Evolutionary conservation across 495 filamentous ascomycete species (phyloP).

Genomic region (Aspergillus cavernicola): DNA sequence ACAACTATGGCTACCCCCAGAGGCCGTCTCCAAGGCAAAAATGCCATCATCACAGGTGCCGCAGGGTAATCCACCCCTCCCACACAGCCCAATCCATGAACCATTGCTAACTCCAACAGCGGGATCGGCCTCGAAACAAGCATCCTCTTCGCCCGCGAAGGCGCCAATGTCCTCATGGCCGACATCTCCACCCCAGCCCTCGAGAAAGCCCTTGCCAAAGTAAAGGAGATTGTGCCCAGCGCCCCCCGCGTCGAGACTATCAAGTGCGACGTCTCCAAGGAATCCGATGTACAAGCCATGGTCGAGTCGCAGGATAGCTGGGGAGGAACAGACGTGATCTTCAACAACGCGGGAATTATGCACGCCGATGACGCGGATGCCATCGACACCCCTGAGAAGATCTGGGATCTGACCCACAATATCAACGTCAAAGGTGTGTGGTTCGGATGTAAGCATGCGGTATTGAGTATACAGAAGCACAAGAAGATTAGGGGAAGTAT

Average conservation of each 20-base stretch:
- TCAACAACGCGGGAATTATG: slow-evolving; percentile 99
- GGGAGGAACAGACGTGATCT: slow-evolving; percentile 94
- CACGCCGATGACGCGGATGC: slow-evolving; percentile 85
- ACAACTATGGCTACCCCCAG: slow-evolving; percentile 1
- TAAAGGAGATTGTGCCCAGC: slow-evolving; percentile 65
- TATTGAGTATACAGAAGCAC: slow-evolving; percentile 75
- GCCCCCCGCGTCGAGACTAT: slow-evolving; percentile 34
- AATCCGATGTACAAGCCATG: slow-evolving; percentile 65
- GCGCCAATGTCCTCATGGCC: slow-evolving; percentile 79
- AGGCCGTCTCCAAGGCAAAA: slow-evolving; percentile 77
- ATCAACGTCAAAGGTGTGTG: slow-evolving; percentile 99
- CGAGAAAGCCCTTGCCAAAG: slow-evolving; percentile 62
- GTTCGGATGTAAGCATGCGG: slow-evolving; percentile 92
- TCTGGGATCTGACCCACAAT: slow-evolving; percentile 91
- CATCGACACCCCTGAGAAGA: slow-evolving; percentile 75
- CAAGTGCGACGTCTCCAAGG: slow-evolving; percentile 61
- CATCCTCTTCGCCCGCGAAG: slow-evolving; percentile 88
- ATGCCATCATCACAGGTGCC: slow-evolving; percentile 85
- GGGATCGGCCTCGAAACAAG: slow-evolving; percentile 95
- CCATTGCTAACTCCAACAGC: slow-evolving; percentile 38
- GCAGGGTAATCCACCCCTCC: slow-evolving; percentile 68
- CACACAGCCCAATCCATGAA: not conserved
- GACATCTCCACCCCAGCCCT: slow-evolving; percentile 77
- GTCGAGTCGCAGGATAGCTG: slow-evolving; percentile 72
- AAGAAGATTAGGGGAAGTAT: slow-evolving; percentile 74